Percentiles rank a stretch among this genome's conserved stretches.
phyloP scores from a whole-genome alignment of 2,329 filamentous ascomycete genomes.

The Colletotrichum agaves region DNA sequence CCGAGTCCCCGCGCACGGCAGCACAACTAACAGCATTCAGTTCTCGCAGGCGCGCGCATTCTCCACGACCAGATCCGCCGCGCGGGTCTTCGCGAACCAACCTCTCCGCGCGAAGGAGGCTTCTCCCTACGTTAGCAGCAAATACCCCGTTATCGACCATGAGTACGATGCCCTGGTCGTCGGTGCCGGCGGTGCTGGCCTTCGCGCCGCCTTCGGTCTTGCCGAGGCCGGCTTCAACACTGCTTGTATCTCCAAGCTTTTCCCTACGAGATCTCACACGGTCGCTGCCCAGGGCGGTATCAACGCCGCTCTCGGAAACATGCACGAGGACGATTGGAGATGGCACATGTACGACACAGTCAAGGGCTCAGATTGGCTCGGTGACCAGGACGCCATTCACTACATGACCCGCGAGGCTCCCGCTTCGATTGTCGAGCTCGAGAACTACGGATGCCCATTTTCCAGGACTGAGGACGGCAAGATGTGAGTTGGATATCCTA shows the following conservation, averaged over 20 bases:
- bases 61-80: constrained; percentile 85
- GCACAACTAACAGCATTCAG: constrained; percentile 51
- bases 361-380: constrained; percentile 97
- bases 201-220: constrained; percentile 86
- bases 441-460: constrained; percentile 98
- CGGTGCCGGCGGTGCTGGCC: constrained; percentile 82
- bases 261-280: constrained; percentile 86
- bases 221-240: constrained; percentile 92
- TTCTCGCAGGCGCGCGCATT: constrained; percentile 81
- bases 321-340: constrained; percentile 98
- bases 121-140: constrained; percentile 83
- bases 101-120: constrained; percentile 94
- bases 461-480: constrained; percentile 95
- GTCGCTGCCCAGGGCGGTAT: constrained; percentile 86
- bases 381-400: constrained; percentile 97
- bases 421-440: constrained; percentile 90
- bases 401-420: constrained; percentile 98
- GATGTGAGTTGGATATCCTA: constrained; percentile 70
- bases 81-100: constrained; percentile 86
- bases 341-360: constrained; percentile 99
- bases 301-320: constrained; percentile 90
- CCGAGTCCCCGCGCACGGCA: constrained; percentile 39
- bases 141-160: constrained; percentile 98
- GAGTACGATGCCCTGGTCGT: constrained; percentile 98
- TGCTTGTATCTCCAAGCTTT: constrained; percentile 87